A percentile compares a stretch with the other conserved stretches of the same genome.
These are phyloP conservation scores for Talaromyces proteolyticus DNA, from an alignment of 495 filamentous ascomycete species.

Conservation along the genomic window DNA sequence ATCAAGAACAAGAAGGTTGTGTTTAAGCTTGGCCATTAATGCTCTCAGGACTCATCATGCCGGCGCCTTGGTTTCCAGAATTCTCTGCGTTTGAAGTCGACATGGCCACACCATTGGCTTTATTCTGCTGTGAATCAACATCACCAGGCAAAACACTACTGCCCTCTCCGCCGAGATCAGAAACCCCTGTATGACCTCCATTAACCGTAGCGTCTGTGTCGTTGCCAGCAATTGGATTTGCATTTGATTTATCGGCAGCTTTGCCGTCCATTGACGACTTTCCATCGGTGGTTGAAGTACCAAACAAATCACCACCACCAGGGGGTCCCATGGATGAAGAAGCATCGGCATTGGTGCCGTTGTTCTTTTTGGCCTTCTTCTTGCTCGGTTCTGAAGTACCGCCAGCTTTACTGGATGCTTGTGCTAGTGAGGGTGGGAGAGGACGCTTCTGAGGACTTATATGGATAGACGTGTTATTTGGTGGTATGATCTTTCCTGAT, in stretches of 20 bases:
- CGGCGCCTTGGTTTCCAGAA: conserved; percentile 11
- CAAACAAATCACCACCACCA: not conserved
- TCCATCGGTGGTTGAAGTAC: not conserved
- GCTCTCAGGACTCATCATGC: conserved; percentile 66
- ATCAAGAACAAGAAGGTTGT: not conserved
- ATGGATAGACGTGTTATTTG: conserved; percentile 21
- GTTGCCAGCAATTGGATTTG: too few relatives aligned
- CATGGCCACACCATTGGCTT: conserved; percentile 2
- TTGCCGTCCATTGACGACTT: conserved; percentile 1
- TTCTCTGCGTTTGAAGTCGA: conserved; percentile 1
- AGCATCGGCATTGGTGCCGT: conserved; percentile 23
- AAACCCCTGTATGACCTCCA: not conserved
- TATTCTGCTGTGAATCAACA: not conserved
- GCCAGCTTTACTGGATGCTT: conserved; percentile 13
- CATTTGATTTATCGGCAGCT: not conserved
- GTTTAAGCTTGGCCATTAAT: conserved; percentile 32
- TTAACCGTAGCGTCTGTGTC: not conserved
- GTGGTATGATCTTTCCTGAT: conserved; percentile 75
- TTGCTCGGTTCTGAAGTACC: conserved; percentile 34
- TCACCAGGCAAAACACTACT: not conserved
- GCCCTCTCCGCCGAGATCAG: not conserved
- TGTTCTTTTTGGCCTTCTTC: conserved; percentile 44
- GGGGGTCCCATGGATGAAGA: not conserved
- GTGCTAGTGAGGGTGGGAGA: conserved; percentile 24
- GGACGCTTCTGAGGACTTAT: conserved; percentile 83